These are phyloP conservation scores for Oryza punctata DNA, from an alignment of 176 grass and related monocot species.

Conservation along the genomic window DNA sequence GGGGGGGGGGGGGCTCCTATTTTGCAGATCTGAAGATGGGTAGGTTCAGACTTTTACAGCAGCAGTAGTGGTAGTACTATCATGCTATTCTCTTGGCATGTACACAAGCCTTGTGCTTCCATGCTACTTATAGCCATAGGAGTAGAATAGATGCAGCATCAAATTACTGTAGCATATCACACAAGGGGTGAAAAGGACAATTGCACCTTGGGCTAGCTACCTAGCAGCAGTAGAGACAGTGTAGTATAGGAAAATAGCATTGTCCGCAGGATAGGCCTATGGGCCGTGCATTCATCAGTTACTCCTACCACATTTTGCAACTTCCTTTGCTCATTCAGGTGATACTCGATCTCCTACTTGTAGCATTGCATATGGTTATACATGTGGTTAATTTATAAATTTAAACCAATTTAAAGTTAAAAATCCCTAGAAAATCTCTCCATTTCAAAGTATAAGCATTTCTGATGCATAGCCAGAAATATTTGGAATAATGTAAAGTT, in stretches of 20 bases:
- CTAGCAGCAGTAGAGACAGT: slow-evolving; percentile 13
- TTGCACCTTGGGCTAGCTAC: neutral
- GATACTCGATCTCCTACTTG: neutral
- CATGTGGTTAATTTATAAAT: neutral
- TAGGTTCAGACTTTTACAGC: neutral
- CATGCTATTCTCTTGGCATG: slow-evolving; percentile 34
- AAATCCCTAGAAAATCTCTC: too few species aligned
- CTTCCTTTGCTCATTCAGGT: slow-evolving; percentile 16
- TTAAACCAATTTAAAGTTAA: neutral
- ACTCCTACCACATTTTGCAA: neutral
- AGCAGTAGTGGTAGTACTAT: slow-evolving; percentile 18
- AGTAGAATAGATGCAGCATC: neutral
- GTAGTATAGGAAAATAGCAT: slow-evolving; percentile 24
- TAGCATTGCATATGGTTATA: neutral
- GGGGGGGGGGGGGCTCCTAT: neutral
- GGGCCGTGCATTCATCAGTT: slow-evolving; percentile 8
- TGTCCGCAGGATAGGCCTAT: neutral
- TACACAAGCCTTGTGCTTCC: neutral
- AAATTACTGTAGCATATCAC: slow-evolving; percentile 15
- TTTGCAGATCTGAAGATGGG: slow-evolving; percentile 22
- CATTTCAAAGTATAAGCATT: too few species aligned
- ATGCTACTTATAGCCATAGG: neutral
- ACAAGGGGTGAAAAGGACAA: slow-evolving; percentile 7
- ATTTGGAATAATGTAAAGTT: too few species aligned
- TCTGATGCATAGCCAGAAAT: too few species aligned